Percentiles rank a stretch among this genome's conserved stretches.
phyloP scores from a whole-genome alignment of 2,329 filamentous ascomycete species.

The Pseudogymnoascus sp. region DNA sequence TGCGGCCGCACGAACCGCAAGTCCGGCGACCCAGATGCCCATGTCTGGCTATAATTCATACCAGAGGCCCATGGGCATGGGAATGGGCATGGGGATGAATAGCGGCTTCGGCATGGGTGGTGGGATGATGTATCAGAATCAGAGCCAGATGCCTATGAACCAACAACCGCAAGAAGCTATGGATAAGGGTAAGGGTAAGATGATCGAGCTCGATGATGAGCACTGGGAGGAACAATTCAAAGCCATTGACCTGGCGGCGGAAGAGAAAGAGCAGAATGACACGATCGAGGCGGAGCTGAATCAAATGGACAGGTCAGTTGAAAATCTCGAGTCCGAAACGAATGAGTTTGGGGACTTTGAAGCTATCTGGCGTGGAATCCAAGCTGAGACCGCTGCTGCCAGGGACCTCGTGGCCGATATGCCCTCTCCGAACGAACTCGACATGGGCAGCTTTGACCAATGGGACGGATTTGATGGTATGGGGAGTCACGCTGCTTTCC shows the following conservation, averaged over 20 bases:
- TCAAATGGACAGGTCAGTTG: slow-evolving; percentile 75
- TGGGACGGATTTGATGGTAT: slow-evolving; percentile 69
- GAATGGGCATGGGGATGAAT: slow-evolving; percentile 35
- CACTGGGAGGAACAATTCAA: slow-evolving; percentile 97
- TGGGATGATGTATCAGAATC: slow-evolving; percentile 35
- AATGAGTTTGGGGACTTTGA: slow-evolving; percentile 82
- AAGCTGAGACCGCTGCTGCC: slow-evolving; percentile 63
- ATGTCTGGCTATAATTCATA: slow-evolving; percentile 41
- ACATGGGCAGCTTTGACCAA: slow-evolving; percentile 66
- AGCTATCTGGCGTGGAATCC: slow-evolving; percentile 75
- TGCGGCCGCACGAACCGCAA: slow-evolving; percentile 48
- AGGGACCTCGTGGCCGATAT: slow-evolving; percentile 57
- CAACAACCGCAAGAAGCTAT: slow-evolving; percentile 28
- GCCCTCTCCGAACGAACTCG: slow-evolving; percentile 35
- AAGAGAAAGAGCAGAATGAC: slow-evolving; percentile 35
- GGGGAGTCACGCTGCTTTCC: slow-evolving; percentile 56
- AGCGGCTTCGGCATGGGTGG: slow-evolving; percentile 48
- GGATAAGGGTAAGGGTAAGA: slow-evolving; percentile 76
- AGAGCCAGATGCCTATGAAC: slow-evolving; percentile 33
- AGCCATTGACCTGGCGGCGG: slow-evolving; percentile 62
- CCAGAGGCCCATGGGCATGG: slow-evolving; percentile 51
- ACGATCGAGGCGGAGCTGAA: slow-evolving; percentile 59
- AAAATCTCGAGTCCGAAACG: slow-evolving; percentile 56
- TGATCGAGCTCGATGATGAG: slow-evolving; percentile 87
- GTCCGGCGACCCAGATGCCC: slow-evolving; percentile 40